Evolutionary conservation across 2,329 filamentous ascomycete species (phyloP).

Genomic region (Davidsoniella virescens): DNA sequence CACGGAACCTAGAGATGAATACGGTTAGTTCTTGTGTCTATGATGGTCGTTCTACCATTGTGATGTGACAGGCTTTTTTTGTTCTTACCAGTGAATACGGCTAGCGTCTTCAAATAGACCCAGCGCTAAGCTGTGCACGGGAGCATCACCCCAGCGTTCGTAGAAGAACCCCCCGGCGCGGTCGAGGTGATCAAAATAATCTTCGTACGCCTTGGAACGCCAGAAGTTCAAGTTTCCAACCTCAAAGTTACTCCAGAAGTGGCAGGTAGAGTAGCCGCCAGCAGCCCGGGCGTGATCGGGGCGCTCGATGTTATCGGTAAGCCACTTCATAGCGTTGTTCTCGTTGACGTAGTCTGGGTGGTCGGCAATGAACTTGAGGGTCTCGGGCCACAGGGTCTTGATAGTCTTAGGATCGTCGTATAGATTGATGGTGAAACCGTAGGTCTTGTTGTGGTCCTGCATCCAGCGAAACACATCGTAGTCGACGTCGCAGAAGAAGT

Average conservation of each 20-base stretch:
- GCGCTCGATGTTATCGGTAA: conserved; percentile 60
- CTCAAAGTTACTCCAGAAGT: conserved; percentile 99
- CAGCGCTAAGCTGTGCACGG: conserved; percentile 85
- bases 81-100: conserved; percentile 64
- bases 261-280: conserved; percentile 91
- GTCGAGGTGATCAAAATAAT: conserved; percentile 93
- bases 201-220: conserved; percentile 76
- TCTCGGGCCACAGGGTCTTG: conserved; percentile 87
- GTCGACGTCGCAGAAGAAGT: conserved; percentile 98
- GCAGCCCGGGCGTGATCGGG: conserved; percentile 68
- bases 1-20: conserved; percentile 61
- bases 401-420: conserved; percentile 85
- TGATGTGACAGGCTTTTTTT: no score
- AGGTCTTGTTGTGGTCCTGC: conserved; percentile 96
- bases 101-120: conserved; percentile 81
- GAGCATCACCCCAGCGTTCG: conserved; percentile 94
- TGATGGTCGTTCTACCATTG: no score
- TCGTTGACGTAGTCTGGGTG: conserved; percentile 66
- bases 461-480: conserved; percentile 98
- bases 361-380: conserved; percentile 71
- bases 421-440: conserved; percentile 95
- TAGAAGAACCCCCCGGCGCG: conserved; percentile 95
- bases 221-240: conserved; percentile 89
- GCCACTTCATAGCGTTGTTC: conserved; percentile 77
- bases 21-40: conserved; percentile 8